Percentiles rank a stretch among this genome's conserved stretches.
Conservation (phyloP, 257 asterid species). For the Mitragyna speciosa region DNA sequence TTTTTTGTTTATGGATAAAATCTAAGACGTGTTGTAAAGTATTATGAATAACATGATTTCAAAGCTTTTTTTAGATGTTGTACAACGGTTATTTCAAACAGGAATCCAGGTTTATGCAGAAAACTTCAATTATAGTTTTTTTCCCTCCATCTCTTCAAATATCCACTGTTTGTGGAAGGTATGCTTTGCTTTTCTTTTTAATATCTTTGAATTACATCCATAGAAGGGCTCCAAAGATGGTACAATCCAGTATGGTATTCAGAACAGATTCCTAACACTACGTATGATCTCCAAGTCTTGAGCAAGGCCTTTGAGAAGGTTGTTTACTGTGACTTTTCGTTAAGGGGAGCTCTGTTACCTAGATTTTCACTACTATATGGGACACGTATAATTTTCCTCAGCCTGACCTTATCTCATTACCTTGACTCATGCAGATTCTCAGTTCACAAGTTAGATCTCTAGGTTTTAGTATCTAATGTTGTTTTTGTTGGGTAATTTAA, state of each 20-base stretch:
- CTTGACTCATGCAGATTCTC: neutral
- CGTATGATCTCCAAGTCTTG: conserved; percentile 72
- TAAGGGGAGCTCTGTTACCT: neutral
- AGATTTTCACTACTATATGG: neutral
- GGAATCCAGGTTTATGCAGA: neutral
- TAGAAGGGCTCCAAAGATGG: conserved; percentile 93
- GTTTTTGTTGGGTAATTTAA: too few species aligned
- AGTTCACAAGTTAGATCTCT: neutral
- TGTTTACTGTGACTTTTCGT: conserved; percentile 25
- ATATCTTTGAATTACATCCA: conserved; percentile 24
- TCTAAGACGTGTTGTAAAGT: neutral
- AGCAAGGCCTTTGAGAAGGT: conserved; percentile 97
- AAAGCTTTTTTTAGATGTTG: neutral
- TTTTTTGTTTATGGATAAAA: neutral
- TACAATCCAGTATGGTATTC: conserved; percentile 91
- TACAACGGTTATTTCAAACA: neutral
- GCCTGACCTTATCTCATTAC: neutral
- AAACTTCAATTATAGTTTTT: neutral
- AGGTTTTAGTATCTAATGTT: neutral
- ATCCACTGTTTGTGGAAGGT: conserved; percentile 2
- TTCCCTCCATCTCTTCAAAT: neutral
- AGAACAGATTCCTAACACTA: conserved; percentile 72
- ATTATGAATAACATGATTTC: neutral
- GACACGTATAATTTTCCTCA: neutral
- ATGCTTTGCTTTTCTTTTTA: neutral